Conservation (phyloP, 1,139 yeast genomes). For the Spathaspora sp. region DNA sequence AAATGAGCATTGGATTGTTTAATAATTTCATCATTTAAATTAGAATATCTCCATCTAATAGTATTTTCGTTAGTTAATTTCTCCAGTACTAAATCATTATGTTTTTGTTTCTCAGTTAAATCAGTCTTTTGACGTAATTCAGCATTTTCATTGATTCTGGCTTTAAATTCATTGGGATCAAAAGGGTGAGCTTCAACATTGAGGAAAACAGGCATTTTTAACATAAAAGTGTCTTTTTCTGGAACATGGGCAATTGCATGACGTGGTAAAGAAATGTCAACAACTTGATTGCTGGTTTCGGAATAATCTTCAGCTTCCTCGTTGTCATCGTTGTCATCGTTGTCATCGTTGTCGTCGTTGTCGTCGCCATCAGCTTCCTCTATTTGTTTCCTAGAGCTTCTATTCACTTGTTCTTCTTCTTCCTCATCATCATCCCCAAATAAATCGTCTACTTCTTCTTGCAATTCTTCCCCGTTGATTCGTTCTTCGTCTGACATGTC, state of each 20-base stretch:
- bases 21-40: slow-evolving; percentile 60
- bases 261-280: slow-evolving; percentile 69
- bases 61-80: slow-evolving; percentile 75
- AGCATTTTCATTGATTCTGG: slow-evolving; percentile 51
- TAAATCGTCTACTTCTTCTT: slow-evolving; percentile 42
- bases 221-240: slow-evolving; percentile 48
- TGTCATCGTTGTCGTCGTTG: slow-evolving; percentile 15
- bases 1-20: slow-evolving; percentile 90
- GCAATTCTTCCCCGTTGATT: slow-evolving; percentile 10
- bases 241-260: slow-evolving; percentile 57
- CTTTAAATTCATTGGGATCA: slow-evolving; percentile 70
- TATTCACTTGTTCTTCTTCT: slow-evolving; percentile 14
- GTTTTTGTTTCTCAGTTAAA: slow-evolving; percentile 34
- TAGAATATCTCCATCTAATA: slow-evolving; percentile 88
- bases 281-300: slow-evolving; percentile 43
- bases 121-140: slow-evolving; percentile 32
- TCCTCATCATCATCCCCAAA: slow-evolving; percentile 50
- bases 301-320: slow-evolving; percentile 28
- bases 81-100: slow-evolving; percentile 48
- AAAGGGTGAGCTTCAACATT: slow-evolving; percentile 85
- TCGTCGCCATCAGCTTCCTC: slow-evolving; percentile 17
- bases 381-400: slow-evolving; percentile 11
- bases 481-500: slow-evolving; percentile 13
- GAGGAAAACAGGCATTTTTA: slow-evolving; percentile 80
- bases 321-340: slow-evolving; percentile 16